Conservation (phyloP, 257 asterid species). For the Coffea canephora region DNA sequence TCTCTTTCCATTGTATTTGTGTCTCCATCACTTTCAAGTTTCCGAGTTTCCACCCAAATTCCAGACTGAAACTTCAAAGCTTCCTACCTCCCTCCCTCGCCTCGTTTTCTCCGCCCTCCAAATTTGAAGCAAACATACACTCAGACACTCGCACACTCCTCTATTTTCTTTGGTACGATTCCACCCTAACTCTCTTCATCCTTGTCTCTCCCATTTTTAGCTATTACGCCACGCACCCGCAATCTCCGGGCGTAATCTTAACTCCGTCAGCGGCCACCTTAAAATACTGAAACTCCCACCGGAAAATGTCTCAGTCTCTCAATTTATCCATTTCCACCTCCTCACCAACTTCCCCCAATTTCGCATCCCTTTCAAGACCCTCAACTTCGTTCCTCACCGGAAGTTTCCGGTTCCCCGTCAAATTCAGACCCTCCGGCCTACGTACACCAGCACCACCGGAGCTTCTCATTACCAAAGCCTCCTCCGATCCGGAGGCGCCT, state of each 20-base stretch:
- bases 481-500: constrained; percentile 28
- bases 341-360: constrained; percentile 13
- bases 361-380: constrained; percentile 21
- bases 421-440: constrained; percentile 7
- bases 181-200: no score
- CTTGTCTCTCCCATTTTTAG: no score
- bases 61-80: constrained; percentile 19
- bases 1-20: no score
- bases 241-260: neutral
- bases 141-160: neutral
- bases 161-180: no score
- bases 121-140: neutral
- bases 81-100: neutral
- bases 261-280: neutral
- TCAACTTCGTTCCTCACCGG: constrained; percentile 21
- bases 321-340: constrained; percentile 33
- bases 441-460: constrained; percentile 8
- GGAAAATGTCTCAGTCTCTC: constrained; percentile 35
- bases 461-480: constrained; percentile 18
- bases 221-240: no score
- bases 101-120: constrained; percentile 37
- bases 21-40: no score
- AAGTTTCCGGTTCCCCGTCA: constrained; percentile 20
- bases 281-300: neutral
- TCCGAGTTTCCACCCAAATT: neutral